Conservation (phyloP, 2,329 filamentous ascomycete species). For the Alternaria angustiovoidea region DNA sequence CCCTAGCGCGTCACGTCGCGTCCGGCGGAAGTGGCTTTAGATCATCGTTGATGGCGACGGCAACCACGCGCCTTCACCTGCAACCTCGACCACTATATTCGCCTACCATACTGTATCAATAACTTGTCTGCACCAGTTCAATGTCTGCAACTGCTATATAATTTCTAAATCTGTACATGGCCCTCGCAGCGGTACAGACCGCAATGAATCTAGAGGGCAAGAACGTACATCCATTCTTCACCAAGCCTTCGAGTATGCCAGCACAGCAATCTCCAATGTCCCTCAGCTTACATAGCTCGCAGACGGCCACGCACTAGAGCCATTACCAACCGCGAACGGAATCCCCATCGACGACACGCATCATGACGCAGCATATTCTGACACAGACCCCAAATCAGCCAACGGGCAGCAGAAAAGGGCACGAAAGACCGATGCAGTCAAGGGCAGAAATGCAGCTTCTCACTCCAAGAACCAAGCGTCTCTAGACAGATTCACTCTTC, state of each 20-base stretch:
- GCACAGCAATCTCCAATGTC: too few relatives aligned
- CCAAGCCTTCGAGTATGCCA: conserved; percentile 38
- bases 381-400: conserved; percentile 21
- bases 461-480: conserved; percentile 35
- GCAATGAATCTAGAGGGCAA: conserved; percentile 51
- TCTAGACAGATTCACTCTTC: conserved; percentile 38
- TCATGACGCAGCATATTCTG: conserved; percentile 27
- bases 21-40: conserved; percentile 12
- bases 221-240: conserved; percentile 51
- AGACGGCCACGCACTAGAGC: conserved; percentile 27
- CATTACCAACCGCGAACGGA: conserved; percentile 10
- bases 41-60: conserved; percentile 1
- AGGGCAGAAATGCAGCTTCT: conserved; percentile 20
- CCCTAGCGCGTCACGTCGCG: conserved; percentile 23
- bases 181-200: conserved; percentile 45
- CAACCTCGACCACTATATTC: conserved; percentile 8
- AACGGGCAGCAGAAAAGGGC: conserved; percentile 35
- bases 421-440: conserved; percentile 28
- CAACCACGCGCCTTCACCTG: conserved; percentile 9
- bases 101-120: background rate
- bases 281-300: conserved; percentile 6
- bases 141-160: conserved; percentile 27
- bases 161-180: conserved; percentile 41
- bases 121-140: background rate
- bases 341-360: conserved; percentile 21